These are phyloP conservation scores for Nadsonia commutata DNA, from an alignment of 1,139 yeast species.

Conservation along the genomic window DNA sequence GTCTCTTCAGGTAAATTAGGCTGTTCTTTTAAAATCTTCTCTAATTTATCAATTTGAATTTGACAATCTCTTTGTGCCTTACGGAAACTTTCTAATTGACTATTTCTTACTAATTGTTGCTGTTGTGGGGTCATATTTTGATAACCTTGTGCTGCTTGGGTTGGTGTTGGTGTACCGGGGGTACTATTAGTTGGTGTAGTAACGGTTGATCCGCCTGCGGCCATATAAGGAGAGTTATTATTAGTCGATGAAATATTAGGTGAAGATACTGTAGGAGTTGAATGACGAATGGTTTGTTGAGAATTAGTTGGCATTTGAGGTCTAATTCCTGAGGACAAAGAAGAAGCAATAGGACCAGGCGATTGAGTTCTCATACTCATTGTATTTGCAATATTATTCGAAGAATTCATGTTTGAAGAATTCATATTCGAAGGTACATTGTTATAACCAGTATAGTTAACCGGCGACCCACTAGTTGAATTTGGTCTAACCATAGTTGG, in stretches of 20 bases:
- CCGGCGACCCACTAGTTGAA: no score
- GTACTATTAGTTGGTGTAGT: slow-evolving; percentile 10
- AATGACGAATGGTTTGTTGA: not conserved
- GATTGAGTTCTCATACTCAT: not conserved
- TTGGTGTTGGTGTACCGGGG: slow-evolving; percentile 5
- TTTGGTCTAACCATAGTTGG: not conserved
- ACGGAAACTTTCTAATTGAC: slow-evolving; percentile 13
- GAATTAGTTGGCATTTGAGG: slow-evolving; percentile 4
- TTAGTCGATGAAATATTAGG: not conserved
- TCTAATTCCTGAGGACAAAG: slow-evolving; percentile 6
- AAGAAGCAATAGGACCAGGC: not conserved
- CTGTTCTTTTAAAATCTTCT: slow-evolving; percentile 13
- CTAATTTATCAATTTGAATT: slow-evolving; percentile 13
- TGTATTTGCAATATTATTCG: not conserved
- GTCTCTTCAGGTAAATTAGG: slow-evolving; percentile 13
- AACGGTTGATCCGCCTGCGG: slow-evolving; percentile 6
- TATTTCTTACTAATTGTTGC: slow-evolving; percentile 15
- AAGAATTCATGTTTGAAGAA: not conserved
- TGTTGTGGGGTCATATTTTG: slow-evolving; percentile 15
- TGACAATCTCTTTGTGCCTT: slow-evolving; percentile 12
- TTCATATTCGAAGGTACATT: no score
- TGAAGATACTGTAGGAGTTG: slow-evolving; percentile 7
- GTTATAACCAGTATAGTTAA: no score
- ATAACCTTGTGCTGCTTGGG: slow-evolving; percentile 13
- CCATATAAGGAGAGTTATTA: slow-evolving; percentile 1